phyloP scores from a whole-genome alignment of 495 filamentous ascomycete genomes.

The Aspergillus mulundensis region DNA sequence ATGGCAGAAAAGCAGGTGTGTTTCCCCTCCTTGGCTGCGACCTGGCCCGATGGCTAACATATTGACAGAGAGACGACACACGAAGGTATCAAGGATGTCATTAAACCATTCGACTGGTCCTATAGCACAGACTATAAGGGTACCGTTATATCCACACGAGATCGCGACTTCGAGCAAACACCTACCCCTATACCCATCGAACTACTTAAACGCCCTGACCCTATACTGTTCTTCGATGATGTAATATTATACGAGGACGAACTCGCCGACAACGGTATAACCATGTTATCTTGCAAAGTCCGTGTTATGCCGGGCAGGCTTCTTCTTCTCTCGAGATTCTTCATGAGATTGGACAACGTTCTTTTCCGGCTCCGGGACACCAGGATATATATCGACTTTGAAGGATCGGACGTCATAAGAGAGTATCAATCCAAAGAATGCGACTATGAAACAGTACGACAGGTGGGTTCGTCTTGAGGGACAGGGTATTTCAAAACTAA shows the following conservation, averaged over 20 bases:
- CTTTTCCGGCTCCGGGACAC: conserved; percentile 84
- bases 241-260: conserved; percentile 96
- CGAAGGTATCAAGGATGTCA: conserved; percentile 86
- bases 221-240: conserved; percentile 92
- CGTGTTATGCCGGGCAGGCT: conserved; percentile 86
- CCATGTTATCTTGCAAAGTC: conserved; percentile 80
- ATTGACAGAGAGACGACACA: conserved; percentile 67
- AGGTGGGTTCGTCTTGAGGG: conserved; percentile 45
- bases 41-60: conserved; percentile 19
- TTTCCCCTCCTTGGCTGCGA: neutral
- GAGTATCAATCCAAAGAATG: conserved; percentile 85
- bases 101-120: conserved; percentile 97
- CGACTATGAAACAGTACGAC: conserved; percentile 69
- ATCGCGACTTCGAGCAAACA: conserved; percentile 46
- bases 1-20: conserved; percentile 76
- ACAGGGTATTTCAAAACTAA: neutral
- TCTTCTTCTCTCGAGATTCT: conserved; percentile 81
- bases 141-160: conserved; percentile 38
- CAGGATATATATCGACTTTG: conserved; percentile 87
- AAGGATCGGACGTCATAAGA: conserved; percentile 70
- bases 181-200: conserved; percentile 71
- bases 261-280: conserved; percentile 94
- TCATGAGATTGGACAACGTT: conserved; percentile 89
- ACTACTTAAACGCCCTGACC: conserved; percentile 77
- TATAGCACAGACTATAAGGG: conserved; percentile 86